phyloP scores from a whole-genome alignment of 2,329 filamentous ascomycete species.

The Epichloe festucae region DNA sequence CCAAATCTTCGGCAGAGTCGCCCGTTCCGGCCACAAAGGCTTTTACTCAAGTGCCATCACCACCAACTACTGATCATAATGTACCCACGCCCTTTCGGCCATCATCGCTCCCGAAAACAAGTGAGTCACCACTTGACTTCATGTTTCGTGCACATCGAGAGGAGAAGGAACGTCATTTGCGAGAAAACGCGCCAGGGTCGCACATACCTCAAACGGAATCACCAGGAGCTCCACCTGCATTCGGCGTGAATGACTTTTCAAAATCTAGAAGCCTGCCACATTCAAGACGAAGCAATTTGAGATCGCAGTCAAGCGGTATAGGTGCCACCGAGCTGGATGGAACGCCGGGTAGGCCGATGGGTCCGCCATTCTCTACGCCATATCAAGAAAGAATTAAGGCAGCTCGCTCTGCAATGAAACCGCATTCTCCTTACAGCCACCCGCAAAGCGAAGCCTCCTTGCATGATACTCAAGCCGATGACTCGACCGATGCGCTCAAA shows the following conservation, averaged over 20 bases:
- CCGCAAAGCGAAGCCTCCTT: not conserved
- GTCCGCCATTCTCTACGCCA: constrained; percentile 55
- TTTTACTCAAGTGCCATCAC: constrained; percentile 30
- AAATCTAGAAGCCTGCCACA: constrained; percentile 15
- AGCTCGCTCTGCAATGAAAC: constrained; percentile 25
- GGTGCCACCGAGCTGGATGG: constrained; percentile 47
- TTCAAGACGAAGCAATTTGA: constrained; percentile 12
- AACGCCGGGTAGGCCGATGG: constrained; percentile 40
- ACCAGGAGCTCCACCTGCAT: not conserved
- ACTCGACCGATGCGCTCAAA: constrained; percentile 40
- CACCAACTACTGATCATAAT: constrained; percentile 39
- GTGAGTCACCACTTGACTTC: constrained; percentile 73
- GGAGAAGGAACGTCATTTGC: constrained; percentile 49
- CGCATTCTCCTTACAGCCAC: not conserved
- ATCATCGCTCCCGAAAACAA: constrained; percentile 17
- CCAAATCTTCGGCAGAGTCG: constrained; percentile 60
- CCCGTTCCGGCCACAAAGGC: constrained; percentile 26
- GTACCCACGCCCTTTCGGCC: constrained; percentile 32
- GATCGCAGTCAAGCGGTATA: constrained; percentile 13
- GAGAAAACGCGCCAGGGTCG: constrained; percentile 25
- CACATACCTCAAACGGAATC: constrained; percentile 11
- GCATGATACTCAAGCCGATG: constrained; percentile 10
- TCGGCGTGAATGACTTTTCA: constrained; percentile 11
- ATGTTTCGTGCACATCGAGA: constrained; percentile 81
- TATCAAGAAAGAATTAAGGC: constrained; percentile 49